Conservation (phyloP, 768 basidiomycete species). For the Mycena capillaripes region DNA sequence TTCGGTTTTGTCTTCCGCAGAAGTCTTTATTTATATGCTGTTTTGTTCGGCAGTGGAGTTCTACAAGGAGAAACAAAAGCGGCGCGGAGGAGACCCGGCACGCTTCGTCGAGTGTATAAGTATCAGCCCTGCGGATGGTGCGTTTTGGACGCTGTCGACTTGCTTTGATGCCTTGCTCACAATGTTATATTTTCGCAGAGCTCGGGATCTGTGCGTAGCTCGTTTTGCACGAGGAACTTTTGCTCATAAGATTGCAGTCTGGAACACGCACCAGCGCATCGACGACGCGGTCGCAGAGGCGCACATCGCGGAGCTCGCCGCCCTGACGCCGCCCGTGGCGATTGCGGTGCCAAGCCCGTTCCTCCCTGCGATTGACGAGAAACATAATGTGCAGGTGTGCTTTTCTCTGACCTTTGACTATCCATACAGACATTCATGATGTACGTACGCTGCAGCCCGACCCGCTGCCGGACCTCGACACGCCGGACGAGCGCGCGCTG, state of each 20-base stretch:
- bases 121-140: conserved; percentile 81
- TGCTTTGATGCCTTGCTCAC: not conserved
- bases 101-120: conserved; percentile 68
- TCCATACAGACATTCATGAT: too few relatives aligned
- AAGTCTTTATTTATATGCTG: too few relatives aligned
- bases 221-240: too few relatives aligned
- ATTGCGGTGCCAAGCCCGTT: conserved; percentile 47
- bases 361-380: conserved; percentile 17
- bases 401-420: not conserved
- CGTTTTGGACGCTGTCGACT: conserved; percentile 31
- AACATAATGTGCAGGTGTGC: conserved; percentile 10
- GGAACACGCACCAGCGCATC: conserved; percentile 83
- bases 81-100: conserved; percentile 65
- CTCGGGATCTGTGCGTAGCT: conserved; percentile 72
- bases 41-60: conserved; percentile 86
- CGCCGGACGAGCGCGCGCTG: conserved; percentile 77
- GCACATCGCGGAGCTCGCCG: conserved; percentile 69
- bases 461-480: conserved; percentile 64
- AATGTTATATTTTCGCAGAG: conserved; percentile 54
- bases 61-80: conserved; percentile 77
- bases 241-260: conserved; percentile 60
- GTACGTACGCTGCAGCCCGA: too few relatives aligned
- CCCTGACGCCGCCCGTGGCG: conserved; percentile 61
- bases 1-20: not conserved
- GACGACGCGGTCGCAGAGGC: conserved; percentile 64